A percentile compares a stretch with the other conserved stretches of the same genome.
These are phyloP conservation scores for Suillus alpinus DNA, from an alignment of 768 basidiomycete genomes.

Conservation along the genomic window DNA sequence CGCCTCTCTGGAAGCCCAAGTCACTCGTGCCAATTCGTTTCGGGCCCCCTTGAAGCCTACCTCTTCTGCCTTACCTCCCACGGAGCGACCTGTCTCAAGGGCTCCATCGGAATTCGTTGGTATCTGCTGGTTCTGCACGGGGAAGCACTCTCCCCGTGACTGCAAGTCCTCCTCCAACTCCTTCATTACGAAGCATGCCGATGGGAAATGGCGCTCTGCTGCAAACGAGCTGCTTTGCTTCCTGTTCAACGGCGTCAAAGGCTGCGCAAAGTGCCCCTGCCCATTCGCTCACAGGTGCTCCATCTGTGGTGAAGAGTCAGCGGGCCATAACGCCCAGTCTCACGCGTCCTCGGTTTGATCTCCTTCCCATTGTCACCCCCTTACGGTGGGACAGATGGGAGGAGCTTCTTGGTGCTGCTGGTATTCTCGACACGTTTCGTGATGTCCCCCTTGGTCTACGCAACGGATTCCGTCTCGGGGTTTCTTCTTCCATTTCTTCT, in stretches of 20 bases:
- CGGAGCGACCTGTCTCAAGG: too few relatives aligned
- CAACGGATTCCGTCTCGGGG: too few relatives aligned
- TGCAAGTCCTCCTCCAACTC: background rate
- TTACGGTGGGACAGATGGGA: conserved; percentile 21
- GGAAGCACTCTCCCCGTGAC: too few relatives aligned
- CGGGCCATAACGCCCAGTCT: conserved; percentile 15
- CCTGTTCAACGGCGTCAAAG: background rate
- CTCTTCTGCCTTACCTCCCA: too few relatives aligned
- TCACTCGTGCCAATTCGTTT: too few relatives aligned
- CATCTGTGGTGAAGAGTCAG: background rate
- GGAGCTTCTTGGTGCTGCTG: conserved; percentile 4
- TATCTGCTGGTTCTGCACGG: too few relatives aligned
- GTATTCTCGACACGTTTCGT: conserved; percentile 12
- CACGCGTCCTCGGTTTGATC: conserved; percentile 11
- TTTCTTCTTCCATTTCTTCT: too few relatives aligned
- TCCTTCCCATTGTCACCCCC: conserved; percentile 22
- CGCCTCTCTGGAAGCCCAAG: too few relatives aligned
- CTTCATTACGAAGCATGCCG: background rate
- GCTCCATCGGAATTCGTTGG: too few relatives aligned
- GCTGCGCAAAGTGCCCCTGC: background rate
- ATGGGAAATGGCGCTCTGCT: background rate
- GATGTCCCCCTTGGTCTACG: conserved; percentile 13
- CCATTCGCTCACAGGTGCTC: background rate
- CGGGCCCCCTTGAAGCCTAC: too few relatives aligned
- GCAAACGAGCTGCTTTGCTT: background rate